Percentiles rank a stretch among this genome's conserved stretches.
phyloP scores from a whole-genome alignment of 345 rosid genomes.

The Brassica carinata region DNA sequence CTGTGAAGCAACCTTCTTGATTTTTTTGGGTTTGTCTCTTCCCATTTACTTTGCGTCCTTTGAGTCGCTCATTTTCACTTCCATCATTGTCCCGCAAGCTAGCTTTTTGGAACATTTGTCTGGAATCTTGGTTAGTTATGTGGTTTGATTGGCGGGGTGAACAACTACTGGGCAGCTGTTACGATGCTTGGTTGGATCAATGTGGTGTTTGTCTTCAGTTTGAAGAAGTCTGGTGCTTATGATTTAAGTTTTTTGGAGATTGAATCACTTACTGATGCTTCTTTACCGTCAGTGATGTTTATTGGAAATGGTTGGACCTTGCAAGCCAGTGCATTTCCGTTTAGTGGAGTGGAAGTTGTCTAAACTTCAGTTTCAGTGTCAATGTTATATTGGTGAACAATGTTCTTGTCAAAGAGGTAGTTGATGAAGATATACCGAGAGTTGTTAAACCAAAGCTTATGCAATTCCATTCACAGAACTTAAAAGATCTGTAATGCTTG shows the following conservation, averaged over 20 bases:
- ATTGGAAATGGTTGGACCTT: constrained; percentile 72
- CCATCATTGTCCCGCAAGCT: constrained; percentile 97
- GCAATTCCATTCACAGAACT: background rate
- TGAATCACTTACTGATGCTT: constrained; percentile 81
- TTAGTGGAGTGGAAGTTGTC: constrained; percentile 60
- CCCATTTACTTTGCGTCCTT: constrained; percentile 97
- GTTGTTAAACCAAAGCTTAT: background rate
- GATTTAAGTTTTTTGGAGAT: constrained; percentile 82
- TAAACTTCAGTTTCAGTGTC: background rate
- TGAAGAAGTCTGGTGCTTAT: constrained; percentile 87
- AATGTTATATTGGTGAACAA: constrained; percentile 27
- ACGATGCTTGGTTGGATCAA: constrained; percentile 84
- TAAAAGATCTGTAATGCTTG: background rate
- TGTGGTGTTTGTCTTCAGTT: constrained; percentile 69
- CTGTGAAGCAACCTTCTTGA: constrained; percentile 92
- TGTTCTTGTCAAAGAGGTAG: constrained; percentile 5
- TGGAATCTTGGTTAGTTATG: constrained; percentile 87
- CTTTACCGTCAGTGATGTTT: constrained; percentile 82
- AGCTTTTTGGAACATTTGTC: constrained; percentile 96
- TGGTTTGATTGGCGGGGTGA: constrained; percentile 91
- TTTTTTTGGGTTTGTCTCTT: constrained; percentile 88
- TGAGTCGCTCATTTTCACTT: constrained; percentile 89
- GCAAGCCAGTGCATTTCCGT: constrained; percentile 73
- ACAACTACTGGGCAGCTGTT: constrained; percentile 79
- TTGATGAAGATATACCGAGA: constrained; percentile 11